Conservation (phyloP, 257 asterid genomes). For the Galeopsis tetrahit region DNA sequence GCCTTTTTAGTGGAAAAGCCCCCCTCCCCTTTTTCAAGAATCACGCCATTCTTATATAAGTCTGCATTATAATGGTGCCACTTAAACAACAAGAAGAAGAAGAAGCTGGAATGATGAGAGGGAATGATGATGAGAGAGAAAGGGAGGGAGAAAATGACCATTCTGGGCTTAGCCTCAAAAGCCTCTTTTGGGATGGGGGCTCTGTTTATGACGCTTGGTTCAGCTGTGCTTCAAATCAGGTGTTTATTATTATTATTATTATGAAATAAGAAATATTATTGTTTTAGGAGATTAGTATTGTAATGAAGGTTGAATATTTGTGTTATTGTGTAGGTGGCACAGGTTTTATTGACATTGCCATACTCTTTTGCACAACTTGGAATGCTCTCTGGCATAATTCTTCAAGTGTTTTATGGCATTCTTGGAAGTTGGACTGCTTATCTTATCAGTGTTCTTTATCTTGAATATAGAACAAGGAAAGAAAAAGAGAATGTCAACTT, state of each 20-base stretch:
- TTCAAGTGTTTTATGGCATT: slow-evolving; percentile 43
- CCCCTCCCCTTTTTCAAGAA: too few relatives aligned
- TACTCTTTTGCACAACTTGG: slow-evolving; percentile 45
- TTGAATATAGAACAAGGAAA: slow-evolving; percentile 42
- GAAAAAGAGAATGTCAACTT: slow-evolving; percentile 39
- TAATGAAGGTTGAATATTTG: slow-evolving; percentile 1
- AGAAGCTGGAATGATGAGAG: slow-evolving; percentile 32
- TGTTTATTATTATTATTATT: neutral
- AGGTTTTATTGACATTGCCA: slow-evolving; percentile 43
- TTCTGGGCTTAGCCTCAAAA: slow-evolving; percentile 30
- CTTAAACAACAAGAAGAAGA: slow-evolving; percentile 36
- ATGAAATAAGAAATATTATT: neutral
- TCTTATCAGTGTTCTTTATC: slow-evolving; percentile 39
- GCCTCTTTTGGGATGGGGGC: slow-evolving; percentile 40
- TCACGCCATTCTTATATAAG: too few relatives aligned
- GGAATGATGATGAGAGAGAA: slow-evolving; percentile 24
- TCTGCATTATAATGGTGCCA: slow-evolving; percentile 26
- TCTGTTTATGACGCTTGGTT: slow-evolving; percentile 42
- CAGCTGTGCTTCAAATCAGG: slow-evolving; percentile 41
- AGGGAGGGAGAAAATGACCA: slow-evolving; percentile 2
- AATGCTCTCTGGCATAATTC: slow-evolving; percentile 36
- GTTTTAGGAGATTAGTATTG: neutral
- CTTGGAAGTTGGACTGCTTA: slow-evolving; percentile 48
- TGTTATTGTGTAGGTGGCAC: slow-evolving; percentile 43
- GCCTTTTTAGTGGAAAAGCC: too few relatives aligned